Base-by-base conservation (phyloP, 306 rosid genomes). In the Luffa acutangula region DNA sequence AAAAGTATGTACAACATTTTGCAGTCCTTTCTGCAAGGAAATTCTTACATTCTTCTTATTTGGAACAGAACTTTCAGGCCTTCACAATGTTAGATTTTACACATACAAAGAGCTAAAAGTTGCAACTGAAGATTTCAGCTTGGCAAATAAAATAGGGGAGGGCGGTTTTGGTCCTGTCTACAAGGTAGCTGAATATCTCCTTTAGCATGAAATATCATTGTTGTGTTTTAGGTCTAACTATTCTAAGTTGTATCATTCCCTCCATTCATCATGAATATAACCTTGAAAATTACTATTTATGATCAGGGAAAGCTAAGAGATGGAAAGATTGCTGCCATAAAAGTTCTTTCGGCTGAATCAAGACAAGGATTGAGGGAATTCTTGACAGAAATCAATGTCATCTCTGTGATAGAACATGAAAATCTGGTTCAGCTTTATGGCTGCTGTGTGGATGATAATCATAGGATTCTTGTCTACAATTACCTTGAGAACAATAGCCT, bases 141-240 rank as follows among this genome's bases (percentile, higher is more conserved):
- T 53, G 33, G 87, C 79, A 69, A 90, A 93, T 78, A 96, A 96
- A 89, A 90, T 96, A 4, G 99, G 99, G 73, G 99, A 96, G 87
- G 99, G 99, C 11, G 99, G 98, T 87, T 96, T 96, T 79, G 99
- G 99, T 84, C 89, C 97, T 78, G 99, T 96, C 60, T 90, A 86
- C 78, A 91, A 89, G 99, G 99, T 96, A 87, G 69, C 74, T 80
- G 49, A 65, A 67, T 80, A 13, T 42, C 77, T 48, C 3, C 20
- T 52, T 69, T 63, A 54, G 21, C 69, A 17, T 59, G 9, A 46
- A 10, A 75, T 77, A 51, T 75, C 43, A 13, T 31, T 79, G 43
- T 81, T 76, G 36, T 77, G 70, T 77, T 75, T 81, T 80, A 51
- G 42, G 13, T 71, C 41, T 31, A 64, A 53, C 69, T 17, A 33